These are phyloP conservation scores for Pseudogymnoascus sp. DNA, from an alignment of 2,329 filamentous ascomycete genomes.

Conservation along the genomic window DNA sequence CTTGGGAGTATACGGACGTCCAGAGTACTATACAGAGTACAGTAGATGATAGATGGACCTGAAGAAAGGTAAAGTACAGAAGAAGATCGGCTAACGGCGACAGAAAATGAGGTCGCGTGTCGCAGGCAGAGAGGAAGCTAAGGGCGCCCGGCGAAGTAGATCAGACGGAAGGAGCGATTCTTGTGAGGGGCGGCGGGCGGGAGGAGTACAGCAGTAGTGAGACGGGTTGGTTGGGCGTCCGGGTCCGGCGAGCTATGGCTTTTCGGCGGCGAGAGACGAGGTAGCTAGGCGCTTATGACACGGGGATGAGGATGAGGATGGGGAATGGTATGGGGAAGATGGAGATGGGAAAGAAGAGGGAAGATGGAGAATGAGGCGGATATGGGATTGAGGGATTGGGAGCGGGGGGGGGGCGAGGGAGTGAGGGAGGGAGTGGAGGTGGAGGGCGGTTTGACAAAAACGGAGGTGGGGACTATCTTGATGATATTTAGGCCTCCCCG, in stretches of 20 bases:
- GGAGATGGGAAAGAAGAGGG: neutral
- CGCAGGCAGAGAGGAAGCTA: neutral
- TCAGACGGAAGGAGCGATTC: neutral
- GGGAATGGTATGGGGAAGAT: neutral
- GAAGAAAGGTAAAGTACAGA: neutral
- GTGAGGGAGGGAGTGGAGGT: too few species aligned
- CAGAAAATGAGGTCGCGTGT: neutral
- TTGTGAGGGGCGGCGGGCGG: neutral
- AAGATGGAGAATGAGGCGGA: neutral
- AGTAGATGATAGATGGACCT: neutral
- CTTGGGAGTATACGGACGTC: neutral
- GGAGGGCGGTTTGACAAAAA: neutral
- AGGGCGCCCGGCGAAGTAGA: neutral
- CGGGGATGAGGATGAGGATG: neutral
- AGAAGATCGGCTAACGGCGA: neutral
- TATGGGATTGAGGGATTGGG: neutral
- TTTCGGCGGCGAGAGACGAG: neutral
- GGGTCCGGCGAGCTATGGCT: neutral
- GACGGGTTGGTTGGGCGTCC: neutral
- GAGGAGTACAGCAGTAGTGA: neutral
- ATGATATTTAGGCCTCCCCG: constrained; percentile 5
- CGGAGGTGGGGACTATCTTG: constrained; percentile 2
- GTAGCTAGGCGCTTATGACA: neutral
- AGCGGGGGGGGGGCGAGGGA: neutral
- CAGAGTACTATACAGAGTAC: neutral